phyloP scores from a whole-genome alignment of 2,329 filamentous ascomycete species.

The Penicillium vulpinum region DNA sequence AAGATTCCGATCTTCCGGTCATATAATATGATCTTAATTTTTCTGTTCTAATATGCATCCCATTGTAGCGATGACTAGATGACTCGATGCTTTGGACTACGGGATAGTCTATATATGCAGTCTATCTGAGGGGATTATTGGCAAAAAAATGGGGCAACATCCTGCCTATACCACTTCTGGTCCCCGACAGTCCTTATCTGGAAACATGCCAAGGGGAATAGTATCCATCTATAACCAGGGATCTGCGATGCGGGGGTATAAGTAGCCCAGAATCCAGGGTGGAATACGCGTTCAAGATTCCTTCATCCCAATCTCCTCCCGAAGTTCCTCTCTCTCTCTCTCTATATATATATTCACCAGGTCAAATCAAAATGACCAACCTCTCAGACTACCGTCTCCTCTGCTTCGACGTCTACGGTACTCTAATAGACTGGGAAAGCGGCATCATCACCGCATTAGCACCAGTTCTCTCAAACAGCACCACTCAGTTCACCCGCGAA shows the following conservation, averaged over 20 bases:
- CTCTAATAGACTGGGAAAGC: slow-evolving; percentile 75
- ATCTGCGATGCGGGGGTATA: slow-evolving; percentile 3
- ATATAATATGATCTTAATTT: slow-evolving; percentile 8
- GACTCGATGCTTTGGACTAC: not conserved
- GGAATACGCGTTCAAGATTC: not conserved
- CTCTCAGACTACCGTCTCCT: slow-evolving; percentile 52
- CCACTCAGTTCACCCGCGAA: slow-evolving; percentile 39
- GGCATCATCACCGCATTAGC: slow-evolving; percentile 59
- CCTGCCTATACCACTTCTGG: slow-evolving; percentile 1
- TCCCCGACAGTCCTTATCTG: not conserved
- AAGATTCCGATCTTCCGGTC: not conserved
- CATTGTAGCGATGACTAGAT: not conserved
- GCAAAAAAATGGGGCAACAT: too few species aligned
- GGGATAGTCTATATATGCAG: not conserved
- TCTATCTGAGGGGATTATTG: not conserved
- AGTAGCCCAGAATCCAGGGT: not conserved
- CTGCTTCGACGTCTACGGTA: slow-evolving; percentile 78
- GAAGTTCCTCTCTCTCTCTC: too few species aligned
- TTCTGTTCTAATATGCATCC: not conserved
- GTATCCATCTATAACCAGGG: not conserved
- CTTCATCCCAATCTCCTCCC: not conserved
- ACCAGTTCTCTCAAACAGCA: slow-evolving; percentile 40
- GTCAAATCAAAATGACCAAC: slow-evolving; percentile 21
- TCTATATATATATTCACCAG: not conserved
- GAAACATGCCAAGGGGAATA: not conserved